A percentile compares a stretch with the other conserved stretches of the same genome.
These are phyloP conservation scores for Ceratocystis eucalypticola DNA, from an alignment of 2,329 filamentous ascomycete species.

Conservation along the genomic window DNA sequence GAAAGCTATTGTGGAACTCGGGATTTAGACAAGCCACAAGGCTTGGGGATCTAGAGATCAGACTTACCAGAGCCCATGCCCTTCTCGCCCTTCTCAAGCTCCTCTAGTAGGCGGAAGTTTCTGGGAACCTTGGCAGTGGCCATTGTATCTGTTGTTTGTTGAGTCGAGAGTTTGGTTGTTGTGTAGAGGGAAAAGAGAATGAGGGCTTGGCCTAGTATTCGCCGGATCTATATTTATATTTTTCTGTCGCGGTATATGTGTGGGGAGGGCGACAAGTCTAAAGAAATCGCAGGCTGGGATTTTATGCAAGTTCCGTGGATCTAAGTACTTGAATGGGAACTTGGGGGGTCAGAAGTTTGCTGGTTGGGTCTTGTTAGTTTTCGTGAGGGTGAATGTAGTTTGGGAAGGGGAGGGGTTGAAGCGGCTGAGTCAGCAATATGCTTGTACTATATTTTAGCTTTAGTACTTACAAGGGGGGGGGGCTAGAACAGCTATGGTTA, in stretches of 20 bases:
- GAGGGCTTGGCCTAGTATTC: not conserved
- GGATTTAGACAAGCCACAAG: not conserved
- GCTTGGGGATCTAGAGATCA: not conserved
- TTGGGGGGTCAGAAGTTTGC: not conserved
- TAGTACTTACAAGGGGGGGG: not conserved
- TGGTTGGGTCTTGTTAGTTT: not conserved
- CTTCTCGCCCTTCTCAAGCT: conserved; percentile 98
- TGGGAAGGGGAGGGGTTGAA: not conserved
- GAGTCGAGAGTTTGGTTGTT: not conserved
- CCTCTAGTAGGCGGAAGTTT: conserved; percentile 92
- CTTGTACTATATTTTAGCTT: not conserved
- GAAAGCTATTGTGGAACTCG: not conserved
- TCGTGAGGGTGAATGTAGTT: conserved; percentile 2
- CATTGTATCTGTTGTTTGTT: conserved; percentile 22
- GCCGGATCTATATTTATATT: not conserved
- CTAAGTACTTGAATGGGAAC: not conserved
- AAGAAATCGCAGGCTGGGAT: not conserved
- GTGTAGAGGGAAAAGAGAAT: not conserved
- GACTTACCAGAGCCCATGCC: conserved; percentile 71
- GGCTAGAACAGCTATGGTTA: not conserved
- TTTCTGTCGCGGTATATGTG: not conserved
- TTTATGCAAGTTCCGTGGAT: not conserved
- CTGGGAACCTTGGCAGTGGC: conserved; percentile 55
- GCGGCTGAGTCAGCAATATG: conserved; percentile 1
- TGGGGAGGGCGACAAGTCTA: not conserved